Conservation (phyloP, 805 yeast genomes). For the Saccharomycopsis fibuligera region DNA sequence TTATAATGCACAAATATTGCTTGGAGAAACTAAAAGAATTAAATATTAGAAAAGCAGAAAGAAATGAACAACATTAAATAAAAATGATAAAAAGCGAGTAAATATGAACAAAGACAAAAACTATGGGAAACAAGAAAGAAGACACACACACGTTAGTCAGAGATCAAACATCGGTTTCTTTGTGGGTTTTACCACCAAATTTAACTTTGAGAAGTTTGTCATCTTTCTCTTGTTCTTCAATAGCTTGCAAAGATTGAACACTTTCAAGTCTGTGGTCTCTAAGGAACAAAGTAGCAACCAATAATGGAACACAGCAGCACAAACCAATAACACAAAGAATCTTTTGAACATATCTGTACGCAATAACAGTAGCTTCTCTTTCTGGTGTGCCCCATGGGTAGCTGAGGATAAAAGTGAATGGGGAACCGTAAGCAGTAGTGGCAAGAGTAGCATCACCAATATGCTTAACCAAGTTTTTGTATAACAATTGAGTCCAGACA, state of each 20-base stretch:
- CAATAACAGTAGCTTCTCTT: slow-evolving; percentile 45
- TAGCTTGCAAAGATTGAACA: slow-evolving; percentile 15
- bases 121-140: too few species aligned
- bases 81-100: too few species aligned
- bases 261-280: slow-evolving; percentile 43
- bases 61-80: too few species aligned
- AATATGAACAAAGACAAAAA: too few species aligned
- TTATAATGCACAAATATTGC: too few species aligned
- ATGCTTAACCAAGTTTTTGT: slow-evolving; percentile 34
- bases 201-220: too few species aligned
- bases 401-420: slow-evolving; percentile 39
- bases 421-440: slow-evolving; percentile 41
- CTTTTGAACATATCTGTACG: slow-evolving; percentile 52
- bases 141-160: too few species aligned
- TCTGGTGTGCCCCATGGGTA: slow-evolving; percentile 56
- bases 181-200: too few species aligned
- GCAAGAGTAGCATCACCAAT: slow-evolving; percentile 28
- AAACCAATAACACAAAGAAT: slow-evolving; percentile 48
- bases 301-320: slow-evolving; percentile 47
- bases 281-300: slow-evolving; percentile 41
- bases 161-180: too few species aligned
- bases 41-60: too few species aligned
- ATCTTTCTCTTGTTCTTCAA: slow-evolving; percentile 4
- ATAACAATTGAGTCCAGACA: slow-evolving; percentile 59
- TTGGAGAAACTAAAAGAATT: too few species aligned